Evolutionary conservation across 345 rosid genomes (phyloP).

Genomic region (Eucalyptus cloeziana): DNA sequence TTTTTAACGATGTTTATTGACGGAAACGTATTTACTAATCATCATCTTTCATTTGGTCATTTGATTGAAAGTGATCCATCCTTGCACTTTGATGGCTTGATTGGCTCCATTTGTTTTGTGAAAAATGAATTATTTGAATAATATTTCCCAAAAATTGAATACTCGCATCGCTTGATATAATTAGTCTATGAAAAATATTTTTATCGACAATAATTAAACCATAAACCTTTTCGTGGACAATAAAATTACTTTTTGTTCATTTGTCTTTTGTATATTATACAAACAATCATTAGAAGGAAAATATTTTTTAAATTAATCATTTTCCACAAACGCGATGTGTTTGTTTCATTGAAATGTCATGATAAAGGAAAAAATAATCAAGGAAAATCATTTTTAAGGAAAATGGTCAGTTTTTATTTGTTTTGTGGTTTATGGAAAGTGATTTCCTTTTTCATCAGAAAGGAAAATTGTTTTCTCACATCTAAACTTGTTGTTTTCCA

Average conservation of each 20-base stretch:
- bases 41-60: not conserved
- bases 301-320: not conserved
- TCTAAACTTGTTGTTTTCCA: not conserved
- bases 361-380: no score
- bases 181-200: not conserved
- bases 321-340: rapidly evolving
- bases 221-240: not conserved
- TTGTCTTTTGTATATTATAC: no score
- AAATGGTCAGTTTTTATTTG: no score
- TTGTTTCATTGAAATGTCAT: no score
- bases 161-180: no score
- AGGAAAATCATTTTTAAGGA: rapidly evolving
- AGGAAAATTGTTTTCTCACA: not conserved
- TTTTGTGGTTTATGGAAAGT: no score
- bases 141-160: not conserved
- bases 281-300: no score
- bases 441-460: not conserved
- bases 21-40: not conserved
- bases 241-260: no score
- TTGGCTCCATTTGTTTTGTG: rapidly evolving
- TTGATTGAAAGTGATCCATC: not conserved
- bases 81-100: not conserved
- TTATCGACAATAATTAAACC: rapidly evolving
- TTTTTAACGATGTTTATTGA: no score
- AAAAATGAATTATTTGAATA: not conserved